A percentile compares a stretch with the other conserved stretches of the same genome.
These are phyloP conservation scores for Aquanectria penicillioides DNA, from an alignment of 2,329 filamentous ascomycete genomes.

Conservation along the genomic window DNA sequence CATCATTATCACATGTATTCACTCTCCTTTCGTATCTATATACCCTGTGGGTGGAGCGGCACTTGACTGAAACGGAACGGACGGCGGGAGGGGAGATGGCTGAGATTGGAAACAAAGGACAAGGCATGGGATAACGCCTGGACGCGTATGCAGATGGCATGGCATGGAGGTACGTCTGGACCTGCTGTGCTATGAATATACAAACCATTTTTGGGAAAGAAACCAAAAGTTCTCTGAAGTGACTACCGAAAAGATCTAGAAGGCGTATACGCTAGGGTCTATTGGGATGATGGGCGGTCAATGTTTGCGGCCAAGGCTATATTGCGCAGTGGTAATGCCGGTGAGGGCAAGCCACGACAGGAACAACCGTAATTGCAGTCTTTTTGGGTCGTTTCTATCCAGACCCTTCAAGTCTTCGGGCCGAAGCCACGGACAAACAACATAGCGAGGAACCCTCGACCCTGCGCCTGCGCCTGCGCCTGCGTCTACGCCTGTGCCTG, in stretches of 20 bases:
- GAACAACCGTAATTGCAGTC: too few species aligned
- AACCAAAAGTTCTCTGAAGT: background rate
- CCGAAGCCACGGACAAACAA: background rate
- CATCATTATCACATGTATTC: constrained; percentile 2
- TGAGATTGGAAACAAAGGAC: background rate
- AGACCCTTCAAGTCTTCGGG: background rate
- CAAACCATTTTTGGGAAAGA: too few species aligned
- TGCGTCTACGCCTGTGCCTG: too few species aligned
- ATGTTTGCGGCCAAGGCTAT: too few species aligned
- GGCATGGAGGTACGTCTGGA: too few species aligned
- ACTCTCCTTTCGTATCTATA: background rate
- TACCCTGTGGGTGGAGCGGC: background rate
- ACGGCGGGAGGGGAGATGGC: background rate
- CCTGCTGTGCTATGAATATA: background rate
- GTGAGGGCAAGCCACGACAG: too few species aligned
- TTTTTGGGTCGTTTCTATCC: background rate
- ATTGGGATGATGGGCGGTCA: too few species aligned
- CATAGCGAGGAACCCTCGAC: background rate
- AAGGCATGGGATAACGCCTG: background rate
- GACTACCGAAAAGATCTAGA: background rate
- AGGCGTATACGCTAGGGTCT: too few species aligned
- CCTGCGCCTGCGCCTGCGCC: background rate
- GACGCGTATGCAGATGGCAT: background rate
- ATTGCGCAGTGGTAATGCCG: too few species aligned
- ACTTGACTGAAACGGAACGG: background rate